Evolutionary conservation across 345 rosid species (phyloP).

Genomic region (Passiflora organensis): DNA sequence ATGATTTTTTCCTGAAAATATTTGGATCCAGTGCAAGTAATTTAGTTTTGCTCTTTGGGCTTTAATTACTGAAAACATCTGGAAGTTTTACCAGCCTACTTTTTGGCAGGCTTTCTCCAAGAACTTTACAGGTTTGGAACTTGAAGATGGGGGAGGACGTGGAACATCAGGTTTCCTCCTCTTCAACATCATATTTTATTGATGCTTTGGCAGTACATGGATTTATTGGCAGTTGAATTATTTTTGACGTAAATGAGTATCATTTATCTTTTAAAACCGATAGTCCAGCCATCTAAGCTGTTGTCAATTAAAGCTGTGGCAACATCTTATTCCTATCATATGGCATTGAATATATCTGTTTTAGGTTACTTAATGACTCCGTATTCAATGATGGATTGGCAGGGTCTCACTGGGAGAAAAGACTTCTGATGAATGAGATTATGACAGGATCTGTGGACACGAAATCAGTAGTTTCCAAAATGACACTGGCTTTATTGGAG

Average conservation of each 20-base stretch:
- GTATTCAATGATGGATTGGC: constrained; percentile 7
- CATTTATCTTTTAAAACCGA: neutral
- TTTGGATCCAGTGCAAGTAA: too few species aligned
- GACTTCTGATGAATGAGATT: constrained; percentile 97
- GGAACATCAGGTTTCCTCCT: constrained; percentile 76
- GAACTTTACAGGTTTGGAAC: constrained; percentile 94
- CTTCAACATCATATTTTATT: neutral
- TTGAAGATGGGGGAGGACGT: constrained; percentile 99
- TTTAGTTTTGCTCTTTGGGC: constrained; percentile 3
- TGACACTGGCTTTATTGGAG: constrained; percentile 92
- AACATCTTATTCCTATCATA: neutral
- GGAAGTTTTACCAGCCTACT: constrained; percentile 8
- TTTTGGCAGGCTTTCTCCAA: constrained; percentile 77
- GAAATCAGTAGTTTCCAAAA: constrained; percentile 94
- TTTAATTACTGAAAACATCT: constrained; percentile 3
- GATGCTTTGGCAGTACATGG: neutral
- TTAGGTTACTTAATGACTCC: too few species aligned
- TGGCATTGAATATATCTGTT: too few species aligned
- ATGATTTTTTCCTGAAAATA: neutral
- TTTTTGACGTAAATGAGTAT: neutral
- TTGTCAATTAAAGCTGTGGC: neutral
- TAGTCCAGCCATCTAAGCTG: neutral
- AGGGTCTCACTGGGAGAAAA: constrained; percentile 99
- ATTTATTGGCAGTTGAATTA: neutral
- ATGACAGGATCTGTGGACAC: constrained; percentile 99